phyloP scores from a whole-genome alignment of 192 early-diverging fungal species.

The Umbelopsis sp. region DNA sequence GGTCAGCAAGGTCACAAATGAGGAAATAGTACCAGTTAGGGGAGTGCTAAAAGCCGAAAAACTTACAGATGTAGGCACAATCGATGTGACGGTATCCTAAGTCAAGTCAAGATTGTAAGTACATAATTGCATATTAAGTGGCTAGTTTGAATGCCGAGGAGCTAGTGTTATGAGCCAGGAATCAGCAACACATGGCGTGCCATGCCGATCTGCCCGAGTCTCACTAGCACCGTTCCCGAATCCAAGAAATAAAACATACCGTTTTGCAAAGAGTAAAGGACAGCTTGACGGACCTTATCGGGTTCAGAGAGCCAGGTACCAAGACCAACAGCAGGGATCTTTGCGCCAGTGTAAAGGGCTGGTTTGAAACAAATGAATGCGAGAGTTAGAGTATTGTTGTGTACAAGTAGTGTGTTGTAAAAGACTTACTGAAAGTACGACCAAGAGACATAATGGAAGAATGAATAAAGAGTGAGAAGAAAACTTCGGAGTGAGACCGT shows the following conservation, averaged over 20 bases:
- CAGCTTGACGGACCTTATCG: slow-evolving; percentile 58
- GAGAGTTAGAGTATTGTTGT: neutral
- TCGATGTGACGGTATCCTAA: slow-evolving; percentile 76
- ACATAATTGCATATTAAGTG: neutral
- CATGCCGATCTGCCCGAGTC: neutral
- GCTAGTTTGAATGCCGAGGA: too few relatives aligned
- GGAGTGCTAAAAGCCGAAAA: slow-evolving; percentile 5
- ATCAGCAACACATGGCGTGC: too few relatives aligned
- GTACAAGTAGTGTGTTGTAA: too few relatives aligned
- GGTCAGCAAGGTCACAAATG: slow-evolving; percentile 31
- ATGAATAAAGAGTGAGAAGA: neutral
- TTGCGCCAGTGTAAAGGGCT: slow-evolving; percentile 63
- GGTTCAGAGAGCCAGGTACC: slow-evolving; percentile 65
- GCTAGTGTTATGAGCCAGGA: neutral
- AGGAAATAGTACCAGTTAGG: slow-evolving; percentile 18
- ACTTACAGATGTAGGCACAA: slow-evolving; percentile 53
- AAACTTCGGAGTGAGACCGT: too few relatives aligned
- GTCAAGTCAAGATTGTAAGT: neutral
- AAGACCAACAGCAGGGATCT: slow-evolving; percentile 64
- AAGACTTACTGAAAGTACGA: slow-evolving; percentile 29
- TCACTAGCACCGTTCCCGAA: neutral
- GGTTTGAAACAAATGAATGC: neutral
- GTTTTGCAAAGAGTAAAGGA: slow-evolving; percentile 60
- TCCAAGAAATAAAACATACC: neutral
- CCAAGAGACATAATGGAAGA: slow-evolving; percentile 32